Percentiles rank a stretch among this genome's conserved stretches.
Conservation (phyloP, 2,329 filamentous ascomycete genomes). For the Colletotrichum cuscutae region DNA sequence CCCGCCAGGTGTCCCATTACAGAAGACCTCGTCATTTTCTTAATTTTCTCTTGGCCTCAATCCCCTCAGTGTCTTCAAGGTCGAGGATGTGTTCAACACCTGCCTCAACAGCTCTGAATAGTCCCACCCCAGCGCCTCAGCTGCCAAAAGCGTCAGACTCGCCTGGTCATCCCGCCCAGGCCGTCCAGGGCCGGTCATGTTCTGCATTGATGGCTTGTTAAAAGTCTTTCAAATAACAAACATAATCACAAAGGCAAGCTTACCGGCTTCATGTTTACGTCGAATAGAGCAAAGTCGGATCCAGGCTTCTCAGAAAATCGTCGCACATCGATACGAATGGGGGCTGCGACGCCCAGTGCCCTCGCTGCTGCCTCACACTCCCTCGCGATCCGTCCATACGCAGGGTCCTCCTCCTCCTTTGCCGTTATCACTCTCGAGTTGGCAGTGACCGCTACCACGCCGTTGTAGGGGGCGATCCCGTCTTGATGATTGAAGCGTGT, state of each 20-base stretch:
- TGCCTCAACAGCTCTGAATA: constrained; percentile 49
- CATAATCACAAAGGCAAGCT: constrained; percentile 32
- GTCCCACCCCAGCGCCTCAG: constrained; percentile 53
- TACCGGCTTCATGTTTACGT: constrained; percentile 64
- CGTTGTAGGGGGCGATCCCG: constrained; percentile 61
- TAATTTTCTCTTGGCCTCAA: background rate
- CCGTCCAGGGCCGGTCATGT: constrained; percentile 52
- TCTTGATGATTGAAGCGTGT: constrained; percentile 57
- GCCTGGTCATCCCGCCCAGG: constrained; percentile 59
- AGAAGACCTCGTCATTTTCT: background rate
- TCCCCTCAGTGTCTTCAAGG: background rate
- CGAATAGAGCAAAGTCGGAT: constrained; percentile 56
- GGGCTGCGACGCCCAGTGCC: constrained; percentile 52
- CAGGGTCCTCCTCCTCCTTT: constrained; percentile 40
- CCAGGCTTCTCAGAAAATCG: constrained; percentile 43
- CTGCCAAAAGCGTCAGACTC: constrained; percentile 56
- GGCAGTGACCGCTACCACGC: constrained; percentile 55
- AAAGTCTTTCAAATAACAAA: background rate
- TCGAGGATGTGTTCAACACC: constrained; percentile 40
- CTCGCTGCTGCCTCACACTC: constrained; percentile 53
- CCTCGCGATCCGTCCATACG: constrained; percentile 44
- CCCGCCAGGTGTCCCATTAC: background rate
- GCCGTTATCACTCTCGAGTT: constrained; percentile 56
- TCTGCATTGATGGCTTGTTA: background rate
- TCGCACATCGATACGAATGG: constrained; percentile 58